Evolutionary conservation across 2,329 filamentous ascomycete species (phyloP), one percentile per base, ranked within the genome.

Genomic region (Botrytis deweyae): DNA sequence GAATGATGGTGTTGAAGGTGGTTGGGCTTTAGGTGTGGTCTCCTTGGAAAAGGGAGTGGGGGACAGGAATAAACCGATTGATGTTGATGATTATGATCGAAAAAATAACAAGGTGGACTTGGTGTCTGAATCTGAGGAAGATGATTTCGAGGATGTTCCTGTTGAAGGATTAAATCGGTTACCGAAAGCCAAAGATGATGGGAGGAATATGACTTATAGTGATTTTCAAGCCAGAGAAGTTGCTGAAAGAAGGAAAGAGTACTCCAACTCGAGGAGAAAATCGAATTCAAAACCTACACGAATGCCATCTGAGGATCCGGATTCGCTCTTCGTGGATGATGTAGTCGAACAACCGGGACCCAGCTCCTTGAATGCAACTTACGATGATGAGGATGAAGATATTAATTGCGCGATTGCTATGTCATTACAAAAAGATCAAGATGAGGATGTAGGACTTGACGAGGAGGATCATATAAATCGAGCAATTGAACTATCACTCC

Each of bases 11-110:
- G 94, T 94, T 1, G 95, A 98, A 81, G 96, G 96, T 64, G 96
- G 96, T 8, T 99, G 95, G 94, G 95, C 95, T 0, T 84, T 99
- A 9, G 96, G 96, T 70, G 96, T 99, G 40, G 95, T 99, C 36
- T 94, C 92, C 75, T 93, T 91, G 75, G 92, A 93, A 74, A 97
- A 93, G 76, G 89, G 96, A 69, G 88, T 91, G 62, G 94, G 93
- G 4, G 88, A 93, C 76, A 89, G 90, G 42, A 91, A 95, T 76
- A 97, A 94, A 81, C 95, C 96, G 0, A 98, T 99, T 75, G 94
- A 98, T 80, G 89, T 99, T 29, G 96, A 99, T 81, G 88, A 85
- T 72, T 86, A 88, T 78, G 85, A 86, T 73, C 87, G 89, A 40
- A 87, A 88, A 69, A 85, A 86, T 1, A 87, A 68, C 5, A 68